Conservation (phyloP, 2,329 filamentous ascomycete genomes). For the Elsinoe fawcettii region DNA sequence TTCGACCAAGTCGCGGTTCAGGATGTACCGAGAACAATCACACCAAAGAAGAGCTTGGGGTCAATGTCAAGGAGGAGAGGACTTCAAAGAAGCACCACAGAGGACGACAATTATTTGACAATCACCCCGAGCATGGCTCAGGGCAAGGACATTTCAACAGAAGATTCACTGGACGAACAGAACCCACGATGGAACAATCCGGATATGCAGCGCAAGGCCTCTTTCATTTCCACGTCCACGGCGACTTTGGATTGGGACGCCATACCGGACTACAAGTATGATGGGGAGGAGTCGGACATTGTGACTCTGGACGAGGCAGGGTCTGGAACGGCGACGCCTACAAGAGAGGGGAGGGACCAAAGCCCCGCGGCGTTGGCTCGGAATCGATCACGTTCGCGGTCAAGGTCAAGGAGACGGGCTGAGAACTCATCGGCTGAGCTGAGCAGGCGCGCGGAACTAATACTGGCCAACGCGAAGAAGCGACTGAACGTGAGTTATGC, state of each 20-base stretch:
- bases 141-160: not conserved
- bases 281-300: conserved; percentile 17
- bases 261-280: conserved; percentile 15
- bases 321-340: conserved; percentile 21
- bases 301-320: conserved; percentile 14
- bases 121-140: not conserved
- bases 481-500: conserved; percentile 60
- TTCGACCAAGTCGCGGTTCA: not conserved
- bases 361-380: not conserved
- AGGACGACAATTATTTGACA: conserved; percentile 10
- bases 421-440: conserved; percentile 66
- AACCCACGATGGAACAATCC: not conserved
- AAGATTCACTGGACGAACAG: not conserved
- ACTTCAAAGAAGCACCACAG: conserved; percentile 1
- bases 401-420: conserved; percentile 27
- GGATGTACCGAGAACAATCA: not conserved
- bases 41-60: conserved; percentile 12
- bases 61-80: conserved; percentile 9
- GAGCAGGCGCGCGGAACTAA: conserved; percentile 78
- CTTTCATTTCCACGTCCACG: conserved; percentile 8
- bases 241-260: conserved; percentile 12
- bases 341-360: not conserved
- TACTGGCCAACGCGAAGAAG: conserved; percentile 86
- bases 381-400: not conserved
- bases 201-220: conserved; percentile 8